These are phyloP conservation scores for Bondarzewia mesenterica DNA, from an alignment of 1,284 basidiomycete species.

Conservation along the genomic window DNA sequence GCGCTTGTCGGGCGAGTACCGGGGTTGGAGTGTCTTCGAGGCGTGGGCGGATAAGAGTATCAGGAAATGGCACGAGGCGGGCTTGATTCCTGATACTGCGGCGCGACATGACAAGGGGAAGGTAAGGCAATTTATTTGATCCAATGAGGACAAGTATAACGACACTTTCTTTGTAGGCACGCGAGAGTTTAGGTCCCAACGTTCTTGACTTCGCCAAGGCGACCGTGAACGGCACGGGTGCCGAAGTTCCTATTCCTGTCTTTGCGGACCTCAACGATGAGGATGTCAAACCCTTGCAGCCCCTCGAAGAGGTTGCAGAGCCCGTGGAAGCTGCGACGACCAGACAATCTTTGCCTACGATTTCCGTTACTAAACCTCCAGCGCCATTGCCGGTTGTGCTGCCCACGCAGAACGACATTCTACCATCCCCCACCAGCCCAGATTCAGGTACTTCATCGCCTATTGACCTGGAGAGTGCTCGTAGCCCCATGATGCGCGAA, in stretches of 20 bases:
- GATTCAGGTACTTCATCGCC: conserved; percentile 33
- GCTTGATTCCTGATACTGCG: conserved; percentile 47
- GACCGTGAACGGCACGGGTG: conserved; percentile 16
- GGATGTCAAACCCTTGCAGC: conserved; percentile 15
- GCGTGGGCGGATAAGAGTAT: conserved; percentile 86
- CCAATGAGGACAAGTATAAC: neutral
- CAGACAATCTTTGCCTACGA: conserved; percentile 32
- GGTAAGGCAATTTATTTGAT: conserved; percentile 25
- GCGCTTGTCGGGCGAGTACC: conserved; percentile 73
- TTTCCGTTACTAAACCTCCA: conserved; percentile 62
- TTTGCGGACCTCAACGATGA: conserved; percentile 15
- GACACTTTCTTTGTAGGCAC: conserved; percentile 10
- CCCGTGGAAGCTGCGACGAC: neutral
- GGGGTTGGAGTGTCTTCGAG: conserved; percentile 85
- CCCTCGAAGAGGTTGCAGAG: neutral
- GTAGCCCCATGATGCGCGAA: conserved; percentile 33
- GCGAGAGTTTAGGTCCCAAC: conserved; percentile 21
- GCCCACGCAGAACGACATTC: conserved; percentile 55
- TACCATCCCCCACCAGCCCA: conserved; percentile 29
- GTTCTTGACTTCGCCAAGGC: conserved; percentile 15
- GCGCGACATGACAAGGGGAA: conserved; percentile 37
- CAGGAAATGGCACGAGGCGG: conserved; percentile 75
- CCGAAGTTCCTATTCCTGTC: conserved; percentile 31
- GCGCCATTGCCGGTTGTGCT: conserved; percentile 56
- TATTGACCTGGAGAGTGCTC: conserved; percentile 55